phyloP scores from a whole-genome alignment of 371 early-diverging fungal species.

The Mucor plumbeus region DNA sequence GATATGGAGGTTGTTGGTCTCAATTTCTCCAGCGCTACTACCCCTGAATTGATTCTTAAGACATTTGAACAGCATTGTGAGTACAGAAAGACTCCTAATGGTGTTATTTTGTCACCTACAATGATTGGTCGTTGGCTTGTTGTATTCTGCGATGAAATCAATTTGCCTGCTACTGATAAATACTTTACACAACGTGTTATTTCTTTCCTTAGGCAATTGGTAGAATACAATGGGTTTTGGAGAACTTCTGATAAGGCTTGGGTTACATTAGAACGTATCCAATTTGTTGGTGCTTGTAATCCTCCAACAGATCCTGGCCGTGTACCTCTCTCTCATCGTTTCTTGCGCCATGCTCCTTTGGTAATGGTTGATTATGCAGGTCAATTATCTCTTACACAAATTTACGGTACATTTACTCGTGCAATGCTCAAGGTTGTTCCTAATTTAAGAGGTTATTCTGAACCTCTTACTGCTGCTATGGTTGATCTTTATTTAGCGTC shows the following conservation, averaged over 20 bases:
- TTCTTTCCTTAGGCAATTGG: conserved; percentile 93
- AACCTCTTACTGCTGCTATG: conserved; percentile 95
- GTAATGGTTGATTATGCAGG: conserved; percentile 99
- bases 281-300: conserved; percentile 99
- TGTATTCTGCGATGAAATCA: conserved; percentile 99
- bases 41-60: conserved; percentile 93
- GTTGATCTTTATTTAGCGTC: conserved; percentile 93
- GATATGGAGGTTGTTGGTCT: conserved; percentile 97
- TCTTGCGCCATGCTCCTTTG: conserved; percentile 95
- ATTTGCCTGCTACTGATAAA: conserved; percentile 94
- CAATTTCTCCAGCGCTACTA: conserved; percentile 98
- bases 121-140: conserved; percentile 94
- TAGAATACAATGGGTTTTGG: conserved; percentile 98
- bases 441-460: conserved; percentile 88
- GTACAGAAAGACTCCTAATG: conserved; percentile 94
- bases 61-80: conserved; percentile 98
- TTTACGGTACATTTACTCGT: conserved; percentile 93
- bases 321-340: conserved; percentile 93
- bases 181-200: conserved; percentile 98
- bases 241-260: conserved; percentile 88
- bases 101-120: conserved; percentile 86
- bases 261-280: conserved; percentile 94
- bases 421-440: conserved; percentile 97
- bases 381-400: conserved; percentile 89
- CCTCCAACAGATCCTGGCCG: conserved; percentile 99